Conservation (phyloP, 805 yeast species). For the Monosporozyma unispora region DNA sequence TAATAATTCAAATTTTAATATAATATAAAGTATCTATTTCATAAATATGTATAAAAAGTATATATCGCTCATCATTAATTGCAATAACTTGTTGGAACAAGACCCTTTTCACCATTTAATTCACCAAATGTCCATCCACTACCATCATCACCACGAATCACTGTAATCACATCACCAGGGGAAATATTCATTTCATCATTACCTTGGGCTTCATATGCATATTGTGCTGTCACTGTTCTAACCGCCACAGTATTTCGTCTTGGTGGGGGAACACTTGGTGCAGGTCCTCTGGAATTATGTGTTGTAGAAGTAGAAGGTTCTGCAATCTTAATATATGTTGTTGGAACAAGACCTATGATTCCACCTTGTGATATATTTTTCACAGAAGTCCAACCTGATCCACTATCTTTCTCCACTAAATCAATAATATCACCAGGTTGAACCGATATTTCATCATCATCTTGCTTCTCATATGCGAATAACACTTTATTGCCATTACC, state of each 20-base stretch:
- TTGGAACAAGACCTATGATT: conserved; percentile 71
- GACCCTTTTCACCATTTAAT: conserved; percentile 51
- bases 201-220: conserved; percentile 69
- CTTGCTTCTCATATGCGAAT: conserved; percentile 58
- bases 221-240: conserved; percentile 56
- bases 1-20: neutral
- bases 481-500: conserved; percentile 38
- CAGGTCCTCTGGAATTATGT: conserved; percentile 37
- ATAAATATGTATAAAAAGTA: neutral
- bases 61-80: conserved; percentile 24
- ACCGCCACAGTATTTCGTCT: conserved; percentile 37
- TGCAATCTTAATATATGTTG: conserved; percentile 55
- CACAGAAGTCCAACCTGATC: conserved; percentile 86
- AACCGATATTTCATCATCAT: conserved; percentile 65
- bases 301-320: conserved; percentile 5
- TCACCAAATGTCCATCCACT: conserved; percentile 96
- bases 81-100: conserved; percentile 74
- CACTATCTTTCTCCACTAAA: conserved; percentile 65
- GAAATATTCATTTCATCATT: conserved; percentile 66
- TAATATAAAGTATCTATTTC: neutral
- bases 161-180: conserved; percentile 65
- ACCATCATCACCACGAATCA: conserved; percentile 65
- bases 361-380: conserved; percentile 37
- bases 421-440: conserved; percentile 50
- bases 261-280: conserved; percentile 76